Percentiles rank a stretch among this genome's conserved stretches.
Evolutionary conservation across 345 rosid genomes (phyloP).

Genomic region (Lepidium sativum): DNA sequence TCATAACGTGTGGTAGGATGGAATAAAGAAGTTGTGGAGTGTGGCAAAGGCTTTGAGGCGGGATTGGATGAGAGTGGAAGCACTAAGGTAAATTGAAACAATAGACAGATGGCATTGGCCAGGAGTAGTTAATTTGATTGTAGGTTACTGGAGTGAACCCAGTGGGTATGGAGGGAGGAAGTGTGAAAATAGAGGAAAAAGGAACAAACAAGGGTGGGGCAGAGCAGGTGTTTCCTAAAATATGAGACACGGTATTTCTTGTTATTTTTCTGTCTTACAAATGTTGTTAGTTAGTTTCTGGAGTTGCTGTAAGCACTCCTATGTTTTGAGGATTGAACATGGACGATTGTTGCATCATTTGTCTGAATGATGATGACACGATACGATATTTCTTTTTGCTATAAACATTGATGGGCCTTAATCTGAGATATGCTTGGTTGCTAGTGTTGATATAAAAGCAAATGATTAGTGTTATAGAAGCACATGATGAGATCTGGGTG

Average conservation of each 20-base stretch:
- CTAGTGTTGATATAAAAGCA: slow-evolving; percentile 1
- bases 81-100: slow-evolving; percentile 37
- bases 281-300: not conserved
- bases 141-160: slow-evolving; percentile 47
- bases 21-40: slow-evolving; percentile 41
- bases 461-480: slow-evolving; percentile 5
- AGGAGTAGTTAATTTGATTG: slow-evolving; percentile 14
- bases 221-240: slow-evolving; percentile 47
- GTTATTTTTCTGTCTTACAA: not conserved
- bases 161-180: slow-evolving; percentile 56
- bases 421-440: not conserved
- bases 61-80: slow-evolving; percentile 41
- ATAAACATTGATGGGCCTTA: not conserved
- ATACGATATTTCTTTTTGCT: not conserved
- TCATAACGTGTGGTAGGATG: slow-evolving; percentile 39
- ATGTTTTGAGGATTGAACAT: slow-evolving; percentile 4
- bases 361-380: not conserved
- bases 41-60: slow-evolving; percentile 44
- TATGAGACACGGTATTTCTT: slow-evolving; percentile 17
- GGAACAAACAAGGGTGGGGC: slow-evolving; percentile 36
- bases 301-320: not conserved
- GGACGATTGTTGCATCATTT: not conserved
- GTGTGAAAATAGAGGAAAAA: slow-evolving; percentile 59
- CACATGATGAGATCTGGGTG: not conserved
- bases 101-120: not conserved